These are phyloP conservation scores for Suillus bovinus DNA, from an alignment of 768 basidiomycete genomes.

Conservation along the genomic window DNA sequence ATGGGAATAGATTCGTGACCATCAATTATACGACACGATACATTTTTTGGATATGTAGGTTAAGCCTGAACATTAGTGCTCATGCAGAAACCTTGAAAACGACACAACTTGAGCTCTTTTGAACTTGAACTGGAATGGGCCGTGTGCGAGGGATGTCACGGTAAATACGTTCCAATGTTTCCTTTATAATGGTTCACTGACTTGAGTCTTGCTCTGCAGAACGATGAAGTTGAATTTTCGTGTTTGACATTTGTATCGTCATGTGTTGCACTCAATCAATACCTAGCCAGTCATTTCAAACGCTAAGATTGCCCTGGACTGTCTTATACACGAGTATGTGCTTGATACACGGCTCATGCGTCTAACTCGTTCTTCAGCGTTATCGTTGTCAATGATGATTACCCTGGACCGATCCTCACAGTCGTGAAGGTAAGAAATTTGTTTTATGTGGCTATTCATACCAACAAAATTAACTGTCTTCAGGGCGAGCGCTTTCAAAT, in stretches of 20 bases:
- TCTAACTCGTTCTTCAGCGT: conserved; percentile 14
- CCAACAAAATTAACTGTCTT: not conserved
- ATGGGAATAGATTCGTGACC: not conserved
- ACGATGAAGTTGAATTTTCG: not conserved
- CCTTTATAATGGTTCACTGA: not conserved
- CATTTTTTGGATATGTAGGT: not conserved
- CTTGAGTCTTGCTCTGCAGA: not conserved
- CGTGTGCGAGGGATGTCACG: not conserved
- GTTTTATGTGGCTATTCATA: not conserved
- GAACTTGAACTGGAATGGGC: not conserved
- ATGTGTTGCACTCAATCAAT: conserved; percentile 15
- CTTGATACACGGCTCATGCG: not conserved
- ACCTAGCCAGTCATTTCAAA: conserved; percentile 28
- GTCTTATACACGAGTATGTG: conserved; percentile 16
- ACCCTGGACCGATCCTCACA: conserved; percentile 39
- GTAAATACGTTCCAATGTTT: not conserved
- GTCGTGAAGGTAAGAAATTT: conserved; percentile 29
- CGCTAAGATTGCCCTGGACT: conserved; percentile 30
- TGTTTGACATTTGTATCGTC: conserved; percentile 11
- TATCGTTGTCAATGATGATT: conserved; percentile 38
- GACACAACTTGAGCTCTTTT: too few relatives aligned
- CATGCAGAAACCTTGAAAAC: not conserved
- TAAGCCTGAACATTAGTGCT: not conserved
- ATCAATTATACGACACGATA: not conserved
- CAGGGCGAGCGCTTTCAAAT: conserved; percentile 37